A percentile compares a stretch with the other conserved stretches of the same genome.
These are phyloP conservation scores for Wallemia mellicola DNA, from an alignment of 1,284 basidiomycete species.

Conservation along the genomic window DNA sequence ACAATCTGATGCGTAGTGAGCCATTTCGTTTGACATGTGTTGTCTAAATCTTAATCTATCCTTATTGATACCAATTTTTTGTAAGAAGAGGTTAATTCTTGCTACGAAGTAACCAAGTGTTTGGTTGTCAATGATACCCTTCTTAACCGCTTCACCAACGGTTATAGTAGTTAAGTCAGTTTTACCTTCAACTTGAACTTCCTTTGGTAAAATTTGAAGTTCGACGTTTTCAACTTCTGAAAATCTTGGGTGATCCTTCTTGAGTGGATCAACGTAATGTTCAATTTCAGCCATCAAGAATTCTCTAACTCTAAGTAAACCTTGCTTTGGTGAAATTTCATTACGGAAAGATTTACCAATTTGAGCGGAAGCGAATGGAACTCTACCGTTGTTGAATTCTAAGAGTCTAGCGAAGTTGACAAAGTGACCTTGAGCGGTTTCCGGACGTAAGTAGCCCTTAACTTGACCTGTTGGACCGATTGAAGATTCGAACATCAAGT, in stretches of 20 bases:
- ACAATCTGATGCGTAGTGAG: slow-evolving; percentile 93
- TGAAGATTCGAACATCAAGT: slow-evolving; percentile 91
- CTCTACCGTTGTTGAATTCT: slow-evolving; percentile 87
- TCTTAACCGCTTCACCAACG: slow-evolving; percentile 62
- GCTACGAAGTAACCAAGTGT: slow-evolving; percentile 93
- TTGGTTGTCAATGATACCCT: slow-evolving; percentile 74
- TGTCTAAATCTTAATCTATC: slow-evolving; percentile 66
- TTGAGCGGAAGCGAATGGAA: slow-evolving; percentile 92
- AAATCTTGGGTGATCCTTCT: slow-evolving; percentile 72
- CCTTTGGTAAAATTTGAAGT: slow-evolving; percentile 49
- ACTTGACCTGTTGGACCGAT: slow-evolving; percentile 95
- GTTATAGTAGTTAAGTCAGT: slow-evolving; percentile 35
- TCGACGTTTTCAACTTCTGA: slow-evolving; percentile 42
- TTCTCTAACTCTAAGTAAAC: slow-evolving; percentile 79
- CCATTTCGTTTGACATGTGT: slow-evolving; percentile 96
- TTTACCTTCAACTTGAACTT: slow-evolving; percentile 47
- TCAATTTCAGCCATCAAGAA: slow-evolving; percentile 99
- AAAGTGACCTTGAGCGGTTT: slow-evolving; percentile 97
- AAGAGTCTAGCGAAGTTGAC: slow-evolving; percentile 90
- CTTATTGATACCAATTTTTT: slow-evolving; percentile 79
- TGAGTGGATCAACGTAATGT: slow-evolving; percentile 82
- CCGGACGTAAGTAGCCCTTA: slow-evolving; percentile 85
- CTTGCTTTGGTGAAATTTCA: slow-evolving; percentile 88
- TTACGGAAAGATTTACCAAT: slow-evolving; percentile 93
- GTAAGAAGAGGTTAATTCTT: slow-evolving; percentile 65